Base-by-base conservation (phyloP, 768 basidiomycete genomes). In the Kwoniella shandongensis region DNA sequence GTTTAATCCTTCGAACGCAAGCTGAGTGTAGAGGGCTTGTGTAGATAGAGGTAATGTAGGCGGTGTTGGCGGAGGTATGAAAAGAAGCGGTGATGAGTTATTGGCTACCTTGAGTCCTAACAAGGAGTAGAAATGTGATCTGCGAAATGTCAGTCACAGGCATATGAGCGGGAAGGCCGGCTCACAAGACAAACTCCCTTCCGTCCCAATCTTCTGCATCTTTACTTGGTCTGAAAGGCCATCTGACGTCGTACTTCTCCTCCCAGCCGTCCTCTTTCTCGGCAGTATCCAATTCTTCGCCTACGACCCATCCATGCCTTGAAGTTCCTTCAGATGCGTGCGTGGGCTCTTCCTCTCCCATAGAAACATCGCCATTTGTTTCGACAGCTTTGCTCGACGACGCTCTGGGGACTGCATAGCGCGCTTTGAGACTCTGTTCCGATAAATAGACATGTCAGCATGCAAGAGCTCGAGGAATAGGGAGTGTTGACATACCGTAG, bases 1-100 rank as follows among this genome's bases (percentile, higher is more conserved):
- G 51, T 76, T 76, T 38, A 76, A 66, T 1, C 38, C 29, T 55
- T 76, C 75, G 57, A 76, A 76, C 0, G 70, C 66, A 22, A 76
- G 18, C 53, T 70, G 73, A 26, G 68, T 67, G 59, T 73, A 74
- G 4, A 53, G 32, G 4, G 67, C 70, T 54, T 70, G 67, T 11
- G 26, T 30, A 7, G 63, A 46, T 1, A 72, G 66, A 0, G 75
- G 57, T 4, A 74, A 52, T 12, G 62, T 45, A 2, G 71, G 46
- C n/a, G 69, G 65, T 2, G 65, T 59, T 5, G 74, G 58, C 15
- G 73, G 70, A 13, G 69, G 75, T 10, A 76, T 55, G 20, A 76
- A 61, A 12, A 76, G 61, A 1, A 76, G 61, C 1, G 70, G 61
- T 4, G 67, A 67, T 5, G 59, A 60, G 55, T 76, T 76, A 20